These are phyloP conservation scores for Sphagnum fallax DNA, from an alignment of 228 moss, liverwort and hornwort species.

Conservation along the genomic window DNA sequence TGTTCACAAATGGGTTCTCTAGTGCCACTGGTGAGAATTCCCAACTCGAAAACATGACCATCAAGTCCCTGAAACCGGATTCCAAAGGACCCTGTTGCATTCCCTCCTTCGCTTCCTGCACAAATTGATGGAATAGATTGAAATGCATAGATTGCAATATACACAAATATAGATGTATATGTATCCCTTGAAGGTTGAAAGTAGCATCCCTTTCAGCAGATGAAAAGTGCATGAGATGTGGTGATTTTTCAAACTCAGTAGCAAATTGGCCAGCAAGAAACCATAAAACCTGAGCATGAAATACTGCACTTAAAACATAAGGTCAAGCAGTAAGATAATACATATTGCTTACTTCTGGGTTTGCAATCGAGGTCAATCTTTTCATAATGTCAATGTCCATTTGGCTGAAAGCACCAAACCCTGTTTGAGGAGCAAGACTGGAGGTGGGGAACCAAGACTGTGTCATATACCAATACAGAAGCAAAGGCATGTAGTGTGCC, in stretches of 20 bases:
- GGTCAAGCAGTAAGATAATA: background rate
- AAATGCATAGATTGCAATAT: too few species aligned
- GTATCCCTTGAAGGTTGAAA: too few species aligned
- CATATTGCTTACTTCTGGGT: background rate
- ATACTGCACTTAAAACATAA: background rate
- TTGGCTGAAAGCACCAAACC: constrained; percentile 6
- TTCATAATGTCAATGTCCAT: constrained; percentile 18
- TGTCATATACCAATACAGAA: constrained; percentile 52
- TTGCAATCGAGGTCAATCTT: background rate
- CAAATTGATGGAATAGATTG: background rate
- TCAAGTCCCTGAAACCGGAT: constrained; percentile 38
- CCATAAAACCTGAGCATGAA: too few species aligned
- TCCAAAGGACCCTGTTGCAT: constrained; percentile 34
- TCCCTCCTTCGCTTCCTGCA: constrained; percentile 35
- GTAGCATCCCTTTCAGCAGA: too few species aligned
- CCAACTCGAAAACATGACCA: constrained; percentile 49
- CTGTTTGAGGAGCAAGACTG: constrained; percentile 20
- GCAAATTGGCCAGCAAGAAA: too few species aligned
- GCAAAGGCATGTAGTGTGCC: constrained; percentile 39
- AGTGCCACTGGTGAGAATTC: constrained; percentile 35
- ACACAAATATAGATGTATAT: too few species aligned
- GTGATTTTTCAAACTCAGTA: too few species aligned
- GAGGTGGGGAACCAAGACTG: constrained; percentile 38
- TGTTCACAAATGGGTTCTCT: constrained; percentile 30
- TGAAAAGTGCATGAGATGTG: too few species aligned